A percentile compares a stretch with the other conserved stretches of the same genome.
Conservation (phyloP, 805 yeast genomes). For the Candida nanaspora region DNA sequence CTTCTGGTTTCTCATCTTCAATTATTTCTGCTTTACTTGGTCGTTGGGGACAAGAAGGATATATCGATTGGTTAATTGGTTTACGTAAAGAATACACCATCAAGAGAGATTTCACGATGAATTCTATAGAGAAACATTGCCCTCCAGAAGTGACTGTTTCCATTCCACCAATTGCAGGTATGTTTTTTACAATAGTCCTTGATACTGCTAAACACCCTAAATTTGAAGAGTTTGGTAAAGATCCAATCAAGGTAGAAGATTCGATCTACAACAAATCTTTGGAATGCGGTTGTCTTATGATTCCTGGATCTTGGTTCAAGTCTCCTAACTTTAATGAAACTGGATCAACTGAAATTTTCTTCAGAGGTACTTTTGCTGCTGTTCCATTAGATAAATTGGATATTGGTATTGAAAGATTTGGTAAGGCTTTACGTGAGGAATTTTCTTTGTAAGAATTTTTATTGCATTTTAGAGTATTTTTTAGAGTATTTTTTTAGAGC, state of each 20-base stretch:
- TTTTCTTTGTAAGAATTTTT: conserved; percentile 28
- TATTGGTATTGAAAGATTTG: conserved; percentile 60
- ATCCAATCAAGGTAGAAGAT: conserved; percentile 57
- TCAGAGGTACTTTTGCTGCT: conserved; percentile 87
- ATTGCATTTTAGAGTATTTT: too few species aligned
- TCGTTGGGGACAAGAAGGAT: conserved; percentile 88
- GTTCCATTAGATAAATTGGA: conserved; percentile 61
- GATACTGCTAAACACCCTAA: conserved; percentile 80
- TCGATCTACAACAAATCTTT: conserved; percentile 57
- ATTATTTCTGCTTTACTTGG: conserved; percentile 62
- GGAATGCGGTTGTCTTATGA: conserved; percentile 58
- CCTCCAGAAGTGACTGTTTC: conserved; percentile 36
- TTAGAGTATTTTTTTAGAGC: too few species aligned
- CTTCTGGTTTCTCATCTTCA: conserved; percentile 77
- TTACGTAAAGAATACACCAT: conserved; percentile 75
- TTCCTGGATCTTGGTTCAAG: conserved; percentile 81
- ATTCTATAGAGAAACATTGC: conserved; percentile 56
- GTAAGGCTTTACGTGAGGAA: conserved; percentile 53
- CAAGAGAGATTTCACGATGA: conserved; percentile 84
- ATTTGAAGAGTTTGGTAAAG: conserved; percentile 47
- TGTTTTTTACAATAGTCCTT: conserved; percentile 71
- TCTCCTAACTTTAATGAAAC: conserved; percentile 38
- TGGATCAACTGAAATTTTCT: conserved; percentile 47
- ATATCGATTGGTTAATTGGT: conserved; percentile 82
- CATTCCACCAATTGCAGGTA: conserved; percentile 73